Evolutionary conservation across 2,329 filamentous ascomycete genomes (phyloP).

Genomic region (Xylariaceae sp.): DNA sequence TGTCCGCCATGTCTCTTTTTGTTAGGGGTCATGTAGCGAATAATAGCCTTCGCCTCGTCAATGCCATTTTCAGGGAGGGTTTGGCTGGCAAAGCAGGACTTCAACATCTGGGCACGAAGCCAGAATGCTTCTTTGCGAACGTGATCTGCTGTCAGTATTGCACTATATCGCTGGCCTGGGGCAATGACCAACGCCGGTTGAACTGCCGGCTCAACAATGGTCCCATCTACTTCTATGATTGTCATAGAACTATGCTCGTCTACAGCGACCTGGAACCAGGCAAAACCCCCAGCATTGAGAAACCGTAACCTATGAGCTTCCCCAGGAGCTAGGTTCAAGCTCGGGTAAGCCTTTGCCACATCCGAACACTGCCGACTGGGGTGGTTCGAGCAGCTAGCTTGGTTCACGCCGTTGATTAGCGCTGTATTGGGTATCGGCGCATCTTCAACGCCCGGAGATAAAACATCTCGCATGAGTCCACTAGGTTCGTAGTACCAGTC

Average conservation of each 20-base stretch:
- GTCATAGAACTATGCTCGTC: constrained; percentile 60
- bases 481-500: constrained; percentile 68
- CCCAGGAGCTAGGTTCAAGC: constrained; percentile 52
- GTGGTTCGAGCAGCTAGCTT: constrained; percentile 43
- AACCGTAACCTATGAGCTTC: constrained; percentile 67
- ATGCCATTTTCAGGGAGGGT: constrained; percentile 46
- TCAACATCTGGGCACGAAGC: constrained; percentile 65
- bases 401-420: constrained; percentile 48
- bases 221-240: constrained; percentile 72
- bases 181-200: constrained; percentile 66
- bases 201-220: constrained; percentile 61
- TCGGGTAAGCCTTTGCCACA: constrained; percentile 41
- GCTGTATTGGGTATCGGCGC: constrained; percentile 50
- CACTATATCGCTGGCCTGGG: constrained; percentile 72
- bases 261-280: constrained; percentile 71
- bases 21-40: constrained; percentile 45
- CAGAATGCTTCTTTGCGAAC: constrained; percentile 59
- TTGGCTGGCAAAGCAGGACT: constrained; percentile 60
- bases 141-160: constrained; percentile 64
- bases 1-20: constrained; percentile 16
- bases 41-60: constrained; percentile 51
- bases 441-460: constrained; percentile 46
- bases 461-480: constrained; percentile 40
- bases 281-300: constrained; percentile 71
- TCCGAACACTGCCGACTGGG: constrained; percentile 49